Conservation (phyloP, 495 filamentous ascomycete species). For the Xylaria scruposa region DNA sequence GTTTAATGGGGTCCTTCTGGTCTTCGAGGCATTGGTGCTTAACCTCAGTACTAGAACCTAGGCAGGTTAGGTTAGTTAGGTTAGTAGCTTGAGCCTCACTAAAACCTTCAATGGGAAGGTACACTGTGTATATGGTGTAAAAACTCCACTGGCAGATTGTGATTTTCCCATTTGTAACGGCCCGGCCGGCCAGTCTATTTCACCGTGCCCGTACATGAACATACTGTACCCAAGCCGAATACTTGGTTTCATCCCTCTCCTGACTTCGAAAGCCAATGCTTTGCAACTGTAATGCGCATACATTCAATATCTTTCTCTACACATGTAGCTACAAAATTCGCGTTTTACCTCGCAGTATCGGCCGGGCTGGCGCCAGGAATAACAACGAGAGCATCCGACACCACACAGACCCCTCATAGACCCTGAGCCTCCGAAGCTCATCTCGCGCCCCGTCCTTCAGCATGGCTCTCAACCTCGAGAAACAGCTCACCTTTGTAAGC, state of each 20-base stretch:
- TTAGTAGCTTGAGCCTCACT: constrained; percentile 6
- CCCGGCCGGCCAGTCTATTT: neutral
- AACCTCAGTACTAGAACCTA: neutral
- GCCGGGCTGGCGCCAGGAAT: constrained; percentile 13
- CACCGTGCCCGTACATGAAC: neutral
- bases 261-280: neutral
- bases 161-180: neutral
- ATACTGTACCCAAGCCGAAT: neutral
- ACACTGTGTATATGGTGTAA: neutral
- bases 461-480: constrained; percentile 57
- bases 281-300: neutral
- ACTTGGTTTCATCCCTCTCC: constrained; percentile 8
- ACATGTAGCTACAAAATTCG: constrained; percentile 16
- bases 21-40: neutral
- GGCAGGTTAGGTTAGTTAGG: neutral
- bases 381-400: constrained; percentile 13
- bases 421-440: neutral
- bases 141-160: neutral
- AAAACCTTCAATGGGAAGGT: neutral
- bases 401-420: neutral
- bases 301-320: neutral
- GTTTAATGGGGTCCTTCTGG: neutral
- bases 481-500: constrained; percentile 56
- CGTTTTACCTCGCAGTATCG: constrained; percentile 11
- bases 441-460: constrained; percentile 20